Conservation (phyloP, 2,329 filamentous ascomycete genomes). For the Diplodia scrobiculata region DNA sequence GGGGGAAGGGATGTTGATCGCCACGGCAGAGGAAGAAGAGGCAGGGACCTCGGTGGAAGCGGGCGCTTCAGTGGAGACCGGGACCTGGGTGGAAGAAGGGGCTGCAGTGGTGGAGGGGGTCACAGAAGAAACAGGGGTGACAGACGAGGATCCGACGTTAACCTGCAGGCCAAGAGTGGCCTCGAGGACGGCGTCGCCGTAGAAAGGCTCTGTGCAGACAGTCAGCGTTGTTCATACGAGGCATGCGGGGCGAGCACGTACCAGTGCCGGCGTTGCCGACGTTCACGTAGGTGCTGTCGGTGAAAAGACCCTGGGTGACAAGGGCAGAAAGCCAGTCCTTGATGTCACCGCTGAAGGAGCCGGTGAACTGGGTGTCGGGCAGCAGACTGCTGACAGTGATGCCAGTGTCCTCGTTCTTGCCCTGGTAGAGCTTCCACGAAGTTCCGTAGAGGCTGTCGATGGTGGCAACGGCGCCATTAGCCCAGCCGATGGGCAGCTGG, state of each 20-base stretch:
- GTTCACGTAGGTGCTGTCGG: constrained; percentile 46
- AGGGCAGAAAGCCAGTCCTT: constrained; percentile 49
- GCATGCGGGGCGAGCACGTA: background rate
- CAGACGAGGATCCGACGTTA: constrained; percentile 25
- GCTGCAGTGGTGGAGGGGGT: background rate
- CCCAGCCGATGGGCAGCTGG: constrained; percentile 51
- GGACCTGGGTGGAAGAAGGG: constrained; percentile 2
- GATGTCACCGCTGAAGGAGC: constrained; percentile 46
- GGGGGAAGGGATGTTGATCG: constrained; percentile 11
- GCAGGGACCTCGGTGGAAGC: constrained; percentile 1
- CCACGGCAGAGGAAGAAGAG: constrained; percentile 6
- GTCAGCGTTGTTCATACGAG: background rate
- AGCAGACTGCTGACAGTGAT: constrained; percentile 49
- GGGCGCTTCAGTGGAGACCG: background rate
- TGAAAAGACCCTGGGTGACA: constrained; percentile 42
- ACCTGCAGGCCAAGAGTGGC: constrained; percentile 35
- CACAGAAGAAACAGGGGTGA: constrained; percentile 19
- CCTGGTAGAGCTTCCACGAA: constrained; percentile 50
- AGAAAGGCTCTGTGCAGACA: constrained; percentile 32
- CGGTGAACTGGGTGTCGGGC: constrained; percentile 45
- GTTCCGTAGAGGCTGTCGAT: constrained; percentile 17
- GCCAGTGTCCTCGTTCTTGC: constrained; percentile 48
- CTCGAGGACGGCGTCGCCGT: constrained; percentile 34
- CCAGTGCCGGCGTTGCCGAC: constrained; percentile 48
- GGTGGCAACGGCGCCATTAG: constrained; percentile 41